These are phyloP conservation scores for Botrytis elliptica DNA, from an alignment of 2,329 filamentous ascomycete genomes.

Conservation along the genomic window DNA sequence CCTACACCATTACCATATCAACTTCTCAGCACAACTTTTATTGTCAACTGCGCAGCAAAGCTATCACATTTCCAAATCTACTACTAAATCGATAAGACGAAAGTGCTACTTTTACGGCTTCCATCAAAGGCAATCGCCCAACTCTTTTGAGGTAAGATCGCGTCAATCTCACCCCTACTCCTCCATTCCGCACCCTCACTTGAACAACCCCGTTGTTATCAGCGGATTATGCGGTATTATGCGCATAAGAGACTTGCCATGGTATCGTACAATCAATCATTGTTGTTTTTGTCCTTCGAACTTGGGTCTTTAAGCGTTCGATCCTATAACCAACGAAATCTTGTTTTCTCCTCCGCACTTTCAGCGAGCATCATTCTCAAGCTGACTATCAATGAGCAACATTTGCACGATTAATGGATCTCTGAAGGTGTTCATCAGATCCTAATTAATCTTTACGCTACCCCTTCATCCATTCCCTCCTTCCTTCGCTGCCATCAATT, in stretches of 20 bases:
- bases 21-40: background rate
- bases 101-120: background rate
- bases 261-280: background rate
- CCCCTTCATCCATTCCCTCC: background rate
- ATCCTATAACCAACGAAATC: background rate
- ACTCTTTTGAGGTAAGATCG: conserved; percentile 12
- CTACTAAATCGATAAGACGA: background rate
- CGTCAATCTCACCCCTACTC: background rate
- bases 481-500: background rate
- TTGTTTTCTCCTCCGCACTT: background rate
- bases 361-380: background rate
- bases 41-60: background rate
- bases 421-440: background rate
- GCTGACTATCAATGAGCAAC: background rate
- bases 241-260: background rate
- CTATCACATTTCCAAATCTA: background rate
- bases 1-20: background rate
- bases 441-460: background rate
- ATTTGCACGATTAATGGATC: background rate
- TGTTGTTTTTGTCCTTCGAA: background rate
- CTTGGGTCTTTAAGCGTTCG: background rate
- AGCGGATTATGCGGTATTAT: background rate
- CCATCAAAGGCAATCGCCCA: background rate
- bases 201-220: background rate
- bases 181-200: background rate